Conservation (phyloP, 495 filamentous ascomycete species). For the Penicillium angulare region DNA sequence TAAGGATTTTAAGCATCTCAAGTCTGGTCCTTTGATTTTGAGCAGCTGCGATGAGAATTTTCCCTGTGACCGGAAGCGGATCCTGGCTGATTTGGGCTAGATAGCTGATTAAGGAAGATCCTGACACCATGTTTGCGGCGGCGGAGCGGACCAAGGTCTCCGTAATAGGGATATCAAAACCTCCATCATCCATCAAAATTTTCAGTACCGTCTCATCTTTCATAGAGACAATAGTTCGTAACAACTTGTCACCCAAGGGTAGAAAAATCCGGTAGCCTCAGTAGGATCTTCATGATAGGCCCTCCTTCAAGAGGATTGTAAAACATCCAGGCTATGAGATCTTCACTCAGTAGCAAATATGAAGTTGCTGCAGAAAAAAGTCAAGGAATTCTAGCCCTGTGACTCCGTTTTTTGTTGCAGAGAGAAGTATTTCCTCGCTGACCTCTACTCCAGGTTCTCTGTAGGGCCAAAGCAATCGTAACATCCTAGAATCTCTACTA, state of each 20-base stretch:
- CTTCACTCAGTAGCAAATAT: background rate
- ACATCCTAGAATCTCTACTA: background rate
- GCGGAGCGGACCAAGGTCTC: too few relatives aligned
- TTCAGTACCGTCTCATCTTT: too few relatives aligned
- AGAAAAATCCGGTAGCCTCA: background rate
- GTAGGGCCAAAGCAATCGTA: background rate
- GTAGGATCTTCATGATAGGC: background rate
- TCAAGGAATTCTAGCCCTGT: background rate
- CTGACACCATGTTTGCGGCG: background rate
- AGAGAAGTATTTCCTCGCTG: background rate
- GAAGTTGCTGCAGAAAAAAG: background rate
- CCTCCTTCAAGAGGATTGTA: background rate
- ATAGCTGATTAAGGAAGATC: background rate
- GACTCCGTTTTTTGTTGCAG: background rate
- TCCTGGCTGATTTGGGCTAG: background rate
- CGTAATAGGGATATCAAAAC: too few relatives aligned
- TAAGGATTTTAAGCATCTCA: background rate
- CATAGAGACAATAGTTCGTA: too few relatives aligned
- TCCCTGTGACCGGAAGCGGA: background rate
- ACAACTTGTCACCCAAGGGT: too few relatives aligned
- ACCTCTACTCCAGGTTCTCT: background rate
- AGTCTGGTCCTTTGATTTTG: background rate
- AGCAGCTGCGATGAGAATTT: background rate
- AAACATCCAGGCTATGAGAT: background rate
- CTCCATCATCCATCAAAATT: too few relatives aligned